Evolutionary conservation across 2,329 filamentous ascomycete species (phyloP).

Genomic region (Lojkania enalia): DNA sequence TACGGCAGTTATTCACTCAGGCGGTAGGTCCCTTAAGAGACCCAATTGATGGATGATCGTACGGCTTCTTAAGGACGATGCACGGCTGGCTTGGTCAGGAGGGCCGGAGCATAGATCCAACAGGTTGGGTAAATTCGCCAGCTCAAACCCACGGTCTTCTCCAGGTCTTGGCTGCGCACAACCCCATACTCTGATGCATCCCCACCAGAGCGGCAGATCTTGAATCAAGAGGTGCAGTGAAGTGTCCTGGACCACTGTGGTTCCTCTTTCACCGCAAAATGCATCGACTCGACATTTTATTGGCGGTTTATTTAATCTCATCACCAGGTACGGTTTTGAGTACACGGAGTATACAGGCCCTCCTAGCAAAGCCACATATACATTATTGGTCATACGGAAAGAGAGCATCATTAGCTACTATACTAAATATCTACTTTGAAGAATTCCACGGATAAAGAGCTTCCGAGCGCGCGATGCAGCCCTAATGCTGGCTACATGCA

Average conservation of each 20-base stretch:
- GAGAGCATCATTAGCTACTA: no score
- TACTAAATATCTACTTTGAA: no score
- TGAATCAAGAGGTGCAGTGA: not conserved
- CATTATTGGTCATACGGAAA: no score
- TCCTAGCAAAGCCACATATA: no score
- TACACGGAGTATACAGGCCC: not conserved
- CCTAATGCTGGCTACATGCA: no score
- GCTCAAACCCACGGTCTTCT: conserved; percentile 11
- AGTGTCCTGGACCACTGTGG: no score
- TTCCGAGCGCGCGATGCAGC: no score
- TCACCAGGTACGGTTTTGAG: not conserved
- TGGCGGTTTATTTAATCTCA: conserved; percentile 1
- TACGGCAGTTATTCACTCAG: not conserved
- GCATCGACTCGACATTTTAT: no score
- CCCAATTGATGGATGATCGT: no score
- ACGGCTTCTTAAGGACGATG: no score
- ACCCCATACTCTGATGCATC: not conserved
- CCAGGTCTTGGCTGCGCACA: conserved; percentile 18
- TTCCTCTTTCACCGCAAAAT: no score
- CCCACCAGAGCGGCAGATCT: not conserved
- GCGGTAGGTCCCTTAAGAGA: not conserved
- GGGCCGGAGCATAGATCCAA: conserved; percentile 1
- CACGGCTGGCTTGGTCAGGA: not conserved
- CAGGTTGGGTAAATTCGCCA: conserved; percentile 21
- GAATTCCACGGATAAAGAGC: no score